Evolutionary conservation across 768 basidiomycete genomes (phyloP), one percentile per base, ranked within the genome.

Genomic region (Tylopilus felleus): DNA sequence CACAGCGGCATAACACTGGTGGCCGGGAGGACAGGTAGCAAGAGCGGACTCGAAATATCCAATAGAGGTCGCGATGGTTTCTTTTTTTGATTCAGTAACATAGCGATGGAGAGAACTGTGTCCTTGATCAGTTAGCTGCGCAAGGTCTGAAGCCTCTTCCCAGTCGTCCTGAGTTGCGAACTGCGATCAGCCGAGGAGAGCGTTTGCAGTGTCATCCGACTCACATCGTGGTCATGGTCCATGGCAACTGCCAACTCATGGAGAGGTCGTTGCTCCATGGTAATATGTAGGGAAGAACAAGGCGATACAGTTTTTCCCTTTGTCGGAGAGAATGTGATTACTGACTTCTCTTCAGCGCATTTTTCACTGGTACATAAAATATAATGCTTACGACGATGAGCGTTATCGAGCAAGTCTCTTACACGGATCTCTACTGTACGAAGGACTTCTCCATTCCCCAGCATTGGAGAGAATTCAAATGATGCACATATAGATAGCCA

Each of bases 41-140:
- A 57, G 49, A 6, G 60, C 59, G 8, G 3, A 14, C 33, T 47
- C 28, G 17, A 62, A 62, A 38, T 43, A 28, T 9, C 9, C 41
- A 22, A 56, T 2, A 5, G 60, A 40, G 1, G 0, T 5, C 1
- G n/a, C 13, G 2, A 61, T 6, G n/a, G 35, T 8, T 8, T 19
- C 42, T 5, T 39, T 21, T 4, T n/a, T 17, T 6, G 16, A 8
- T 13, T 47, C 27, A 1, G 5, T 13, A 5, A 19, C 16, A 4
- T 47, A 57, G 10, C 16, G 31, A 1, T 40, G 47, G 16, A 61
- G 35, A 8, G 46, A 43, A 7, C 16, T 5, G 13, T 49, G 52
- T 10, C 59, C 59, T 16, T 35, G 16, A 19, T 53, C 48, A 4
- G 58, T 59, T 2, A 22, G 19, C 17, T 27, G 17, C 7, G 42